Conservation (phyloP, 2,329 filamentous ascomycete species). For the Venturia aucupariae region DNA sequence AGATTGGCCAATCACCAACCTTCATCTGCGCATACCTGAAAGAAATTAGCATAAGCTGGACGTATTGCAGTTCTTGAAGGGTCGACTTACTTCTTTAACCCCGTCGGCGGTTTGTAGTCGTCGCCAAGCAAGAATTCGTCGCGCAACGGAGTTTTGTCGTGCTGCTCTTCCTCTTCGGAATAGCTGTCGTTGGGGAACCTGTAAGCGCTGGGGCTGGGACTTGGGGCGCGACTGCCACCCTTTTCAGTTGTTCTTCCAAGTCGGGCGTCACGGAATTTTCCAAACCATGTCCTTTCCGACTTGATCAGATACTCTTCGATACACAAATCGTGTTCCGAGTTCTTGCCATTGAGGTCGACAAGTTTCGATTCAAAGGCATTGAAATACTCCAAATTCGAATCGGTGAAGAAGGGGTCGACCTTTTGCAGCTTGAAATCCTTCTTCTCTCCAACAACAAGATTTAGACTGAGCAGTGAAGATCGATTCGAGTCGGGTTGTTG, state of each 20-base stretch:
- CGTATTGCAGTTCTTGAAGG: neutral
- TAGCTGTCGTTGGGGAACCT: constrained; percentile 24
- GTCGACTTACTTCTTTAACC: constrained; percentile 19
- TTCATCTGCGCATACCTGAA: constrained; percentile 29
- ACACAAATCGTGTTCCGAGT: constrained; percentile 48
- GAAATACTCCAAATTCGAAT: constrained; percentile 53
- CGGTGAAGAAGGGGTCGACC: constrained; percentile 59
- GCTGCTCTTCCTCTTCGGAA: constrained; percentile 22
- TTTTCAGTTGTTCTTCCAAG: neutral
- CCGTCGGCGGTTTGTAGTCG: constrained; percentile 20
- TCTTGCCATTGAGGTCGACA: constrained; percentile 33
- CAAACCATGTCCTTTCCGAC: constrained; percentile 60
- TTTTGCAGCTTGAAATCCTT: constrained; percentile 55
- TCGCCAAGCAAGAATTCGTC: constrained; percentile 20
- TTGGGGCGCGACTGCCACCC: neutral
- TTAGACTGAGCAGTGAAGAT: constrained; percentile 39
- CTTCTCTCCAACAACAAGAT: constrained; percentile 49
- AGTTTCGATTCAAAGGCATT: constrained; percentile 49
- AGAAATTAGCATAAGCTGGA: neutral
- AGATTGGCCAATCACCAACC: constrained; percentile 55
- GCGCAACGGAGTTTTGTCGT: neutral
- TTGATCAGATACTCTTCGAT: constrained; percentile 57
- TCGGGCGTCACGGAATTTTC: constrained; percentile 31
- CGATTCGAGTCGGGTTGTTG: neutral
- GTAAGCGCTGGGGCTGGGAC: constrained; percentile 20